These are phyloP conservation scores for Geosmithia flava DNA, from an alignment of 2,329 filamentous ascomycete species.

Conservation along the genomic window DNA sequence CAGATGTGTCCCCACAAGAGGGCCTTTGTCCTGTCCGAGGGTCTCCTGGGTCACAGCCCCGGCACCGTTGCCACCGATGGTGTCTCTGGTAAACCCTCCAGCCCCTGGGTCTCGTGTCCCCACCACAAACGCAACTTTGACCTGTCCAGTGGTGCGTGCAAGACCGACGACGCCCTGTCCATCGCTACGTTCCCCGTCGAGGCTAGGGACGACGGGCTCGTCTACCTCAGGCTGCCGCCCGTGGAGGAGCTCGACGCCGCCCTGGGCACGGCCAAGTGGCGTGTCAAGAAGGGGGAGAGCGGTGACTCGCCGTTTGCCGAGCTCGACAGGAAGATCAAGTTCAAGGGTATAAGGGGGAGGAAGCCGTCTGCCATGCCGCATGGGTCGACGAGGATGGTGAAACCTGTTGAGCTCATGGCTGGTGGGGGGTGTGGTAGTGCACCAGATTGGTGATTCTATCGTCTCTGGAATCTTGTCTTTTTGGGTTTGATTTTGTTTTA, in stretches of 20 bases:
- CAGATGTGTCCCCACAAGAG: constrained; percentile 94
- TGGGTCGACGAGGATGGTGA: constrained; percentile 19
- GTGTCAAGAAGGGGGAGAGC: constrained; percentile 59
- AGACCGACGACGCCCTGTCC: constrained; percentile 56
- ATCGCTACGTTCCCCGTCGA: constrained; percentile 76
- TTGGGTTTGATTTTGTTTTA: too few species aligned
- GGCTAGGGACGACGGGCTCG: constrained; percentile 57
- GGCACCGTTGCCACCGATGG: constrained; percentile 4
- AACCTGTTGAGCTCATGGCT: constrained; percentile 22
- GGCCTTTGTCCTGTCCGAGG: constrained; percentile 79
- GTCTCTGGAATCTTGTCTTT: not conserved
- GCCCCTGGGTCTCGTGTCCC: constrained; percentile 76
- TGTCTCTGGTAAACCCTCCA: constrained; percentile 4
- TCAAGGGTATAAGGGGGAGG: constrained; percentile 29
- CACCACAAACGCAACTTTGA: constrained; percentile 86
- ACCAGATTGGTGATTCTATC: constrained; percentile 29
- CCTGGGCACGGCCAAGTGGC: constrained; percentile 69
- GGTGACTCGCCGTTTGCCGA: constrained; percentile 25
- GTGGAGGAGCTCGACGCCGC: constrained; percentile 69
- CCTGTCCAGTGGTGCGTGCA: constrained; percentile 59
- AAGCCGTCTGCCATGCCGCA: constrained; percentile 21
- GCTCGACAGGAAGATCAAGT: constrained; percentile 32
- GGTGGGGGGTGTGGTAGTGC: constrained; percentile 25
- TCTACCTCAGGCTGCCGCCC: constrained; percentile 72
- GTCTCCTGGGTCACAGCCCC: constrained; percentile 60